These are phyloP conservation scores for Globisporangium camurandrum DNA, from an alignment of 352 stramenopile genomes.

Conservation along the genomic window DNA sequence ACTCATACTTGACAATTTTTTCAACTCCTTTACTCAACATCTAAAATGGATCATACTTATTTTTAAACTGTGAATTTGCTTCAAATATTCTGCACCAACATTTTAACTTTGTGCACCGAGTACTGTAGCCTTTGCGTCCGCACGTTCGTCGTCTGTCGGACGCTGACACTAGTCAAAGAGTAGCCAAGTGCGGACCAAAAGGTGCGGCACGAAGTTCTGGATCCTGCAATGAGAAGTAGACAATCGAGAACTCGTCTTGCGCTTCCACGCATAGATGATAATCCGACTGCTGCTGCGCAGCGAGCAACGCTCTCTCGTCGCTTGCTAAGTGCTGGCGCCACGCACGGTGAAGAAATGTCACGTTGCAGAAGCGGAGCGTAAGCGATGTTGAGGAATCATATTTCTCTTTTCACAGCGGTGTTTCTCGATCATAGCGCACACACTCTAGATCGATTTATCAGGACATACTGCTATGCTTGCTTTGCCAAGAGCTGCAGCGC, in stretches of 20 bases:
- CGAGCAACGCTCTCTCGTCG: conserved; percentile 27
- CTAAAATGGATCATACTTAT: too few relatives aligned
- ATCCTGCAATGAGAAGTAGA: conserved; percentile 61
- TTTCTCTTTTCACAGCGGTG: conserved; percentile 35
- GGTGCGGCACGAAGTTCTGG: conserved; percentile 57
- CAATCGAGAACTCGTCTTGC: conserved; percentile 47
- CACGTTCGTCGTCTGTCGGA: not conserved
- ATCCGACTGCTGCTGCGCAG: conserved; percentile 51
- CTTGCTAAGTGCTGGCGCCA: conserved; percentile 35
- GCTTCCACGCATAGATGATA: conserved; percentile 67
- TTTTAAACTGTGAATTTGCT: too few relatives aligned
- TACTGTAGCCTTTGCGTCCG: too few relatives aligned
- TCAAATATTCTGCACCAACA: too few relatives aligned
- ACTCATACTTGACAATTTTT: too few relatives aligned
- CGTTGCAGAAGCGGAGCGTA: conserved; percentile 20
- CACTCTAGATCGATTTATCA: conserved; percentile 44
- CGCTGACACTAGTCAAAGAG: conserved; percentile 18
- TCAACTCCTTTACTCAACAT: too few relatives aligned
- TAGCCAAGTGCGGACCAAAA: conserved; percentile 67
- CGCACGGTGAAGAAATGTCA: conserved; percentile 45
- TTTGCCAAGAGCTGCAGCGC: conserved; percentile 29
- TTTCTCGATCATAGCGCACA: conserved; percentile 44
- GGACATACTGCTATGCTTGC: conserved; percentile 60
- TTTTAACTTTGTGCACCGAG: too few relatives aligned
- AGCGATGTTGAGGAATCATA: conserved; percentile 44